Percentiles rank a stretch among this genome's conserved stretches.
These are phyloP conservation scores for Lepidium africanum DNA, from an alignment of 345 rosid species.

Conservation along the genomic window DNA sequence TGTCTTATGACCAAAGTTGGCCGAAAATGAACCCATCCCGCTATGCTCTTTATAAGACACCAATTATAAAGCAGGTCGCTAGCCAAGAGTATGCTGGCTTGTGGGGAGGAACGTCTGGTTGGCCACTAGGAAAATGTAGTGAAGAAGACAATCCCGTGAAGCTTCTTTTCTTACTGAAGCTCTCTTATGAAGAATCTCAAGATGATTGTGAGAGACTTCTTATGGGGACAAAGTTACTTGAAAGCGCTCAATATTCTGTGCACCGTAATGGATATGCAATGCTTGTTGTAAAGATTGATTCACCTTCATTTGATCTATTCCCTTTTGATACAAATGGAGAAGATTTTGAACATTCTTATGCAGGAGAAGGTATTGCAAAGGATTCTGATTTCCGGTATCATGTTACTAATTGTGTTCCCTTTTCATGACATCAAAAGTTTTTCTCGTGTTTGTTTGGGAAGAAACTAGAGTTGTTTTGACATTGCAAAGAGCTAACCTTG, in stretches of 20 bases:
- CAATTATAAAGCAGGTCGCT: conserved; percentile 35
- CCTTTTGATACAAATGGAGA: too few species aligned
- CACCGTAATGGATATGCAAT: conserved; percentile 69
- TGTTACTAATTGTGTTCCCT: too few species aligned
- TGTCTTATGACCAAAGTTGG: conserved; percentile 76
- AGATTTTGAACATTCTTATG: too few species aligned
- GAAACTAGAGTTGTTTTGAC: too few species aligned
- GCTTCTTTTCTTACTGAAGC: conserved; percentile 67
- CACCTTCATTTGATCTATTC: too few species aligned
- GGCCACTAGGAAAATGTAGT: conserved; percentile 66
- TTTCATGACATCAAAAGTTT: too few species aligned
- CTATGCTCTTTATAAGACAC: conserved; percentile 72
- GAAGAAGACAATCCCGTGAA: conserved; percentile 74
- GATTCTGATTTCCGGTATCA: too few species aligned
- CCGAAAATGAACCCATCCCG: conserved; percentile 52
- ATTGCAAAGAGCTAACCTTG: too few species aligned
- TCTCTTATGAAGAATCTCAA: conserved; percentile 59
- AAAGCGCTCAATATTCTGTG: conserved; percentile 73
- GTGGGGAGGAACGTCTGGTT: conserved; percentile 84
- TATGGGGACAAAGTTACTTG: conserved; percentile 77
- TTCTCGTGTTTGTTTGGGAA: too few species aligned
- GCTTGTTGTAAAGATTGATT: too few species aligned
- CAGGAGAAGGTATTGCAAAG: too few species aligned
- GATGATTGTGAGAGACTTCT: conserved; percentile 38
- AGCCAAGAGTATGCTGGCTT: conserved; percentile 69